Percentiles rank a stretch among this genome's conserved stretches.
phyloP scores from a whole-genome alignment of 73 alveolate species.

The Diophrys sp. region DNA sequence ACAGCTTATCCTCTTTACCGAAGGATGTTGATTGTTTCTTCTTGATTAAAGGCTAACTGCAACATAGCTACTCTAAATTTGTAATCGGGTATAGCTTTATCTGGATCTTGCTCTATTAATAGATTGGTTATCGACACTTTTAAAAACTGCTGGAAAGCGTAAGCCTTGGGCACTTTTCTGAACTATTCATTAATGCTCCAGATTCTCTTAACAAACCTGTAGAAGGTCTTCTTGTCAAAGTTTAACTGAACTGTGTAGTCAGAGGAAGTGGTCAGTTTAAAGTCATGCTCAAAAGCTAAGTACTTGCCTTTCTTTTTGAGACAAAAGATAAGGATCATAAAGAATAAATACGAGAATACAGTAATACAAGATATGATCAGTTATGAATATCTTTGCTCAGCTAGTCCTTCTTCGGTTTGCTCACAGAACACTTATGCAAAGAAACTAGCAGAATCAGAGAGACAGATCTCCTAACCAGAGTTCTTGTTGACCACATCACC shows the following conservation, averaged over 20 bases:
- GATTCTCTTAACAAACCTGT: conserved; percentile 1
- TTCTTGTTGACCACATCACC: neutral
- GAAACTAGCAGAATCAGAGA: conserved; percentile 16
- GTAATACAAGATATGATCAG: conserved; percentile 9
- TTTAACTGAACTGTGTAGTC: conserved; percentile 28
- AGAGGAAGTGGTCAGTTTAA: conserved; percentile 24
- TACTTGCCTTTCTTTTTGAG: neutral
- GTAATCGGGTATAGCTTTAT: conserved; percentile 11
- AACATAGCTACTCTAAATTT: conserved; percentile 24
- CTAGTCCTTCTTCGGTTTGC: conserved; percentile 1
- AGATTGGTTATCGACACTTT: conserved; percentile 3
- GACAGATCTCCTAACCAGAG: neutral
- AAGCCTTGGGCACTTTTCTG: conserved; percentile 16
- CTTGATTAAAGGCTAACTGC: conserved; percentile 13
- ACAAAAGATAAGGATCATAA: conserved; percentile 13
- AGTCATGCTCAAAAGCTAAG: conserved; percentile 16
- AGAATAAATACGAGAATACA: conserved; percentile 16
- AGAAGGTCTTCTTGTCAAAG: neutral
- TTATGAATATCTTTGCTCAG: conserved; percentile 5
- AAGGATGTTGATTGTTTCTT: neutral
- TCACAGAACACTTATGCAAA: conserved; percentile 19
- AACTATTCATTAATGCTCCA: neutral
- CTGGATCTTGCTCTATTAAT: conserved; percentile 9
- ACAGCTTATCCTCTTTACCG: conserved; percentile 18
- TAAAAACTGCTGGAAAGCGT: conserved; percentile 19